phyloP scores from a whole-genome alignment of 257 asterid genomes.

The Nemophila menziesii region DNA sequence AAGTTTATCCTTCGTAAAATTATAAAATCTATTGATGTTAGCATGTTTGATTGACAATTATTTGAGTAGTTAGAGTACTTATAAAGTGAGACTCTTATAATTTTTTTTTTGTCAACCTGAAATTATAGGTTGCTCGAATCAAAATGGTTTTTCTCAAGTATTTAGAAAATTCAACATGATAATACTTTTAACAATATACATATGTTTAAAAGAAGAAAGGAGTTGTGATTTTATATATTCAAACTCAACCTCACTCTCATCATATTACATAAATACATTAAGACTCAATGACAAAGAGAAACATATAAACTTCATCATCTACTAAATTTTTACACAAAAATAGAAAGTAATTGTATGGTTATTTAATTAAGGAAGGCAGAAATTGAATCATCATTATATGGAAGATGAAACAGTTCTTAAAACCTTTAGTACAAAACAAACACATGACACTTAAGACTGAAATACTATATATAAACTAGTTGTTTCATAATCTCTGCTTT shows the following conservation, averaged over 20 bases:
- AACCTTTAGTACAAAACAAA: not conserved
- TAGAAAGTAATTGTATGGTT: not conserved
- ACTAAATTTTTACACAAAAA: conserved; percentile 1
- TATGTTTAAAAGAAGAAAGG: conserved; percentile 6
- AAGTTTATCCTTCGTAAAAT: too few relatives aligned
- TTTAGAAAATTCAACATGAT: too few relatives aligned
- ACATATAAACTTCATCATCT: not conserved
- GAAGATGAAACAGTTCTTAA: not conserved
- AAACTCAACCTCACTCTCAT: conserved; percentile 1
- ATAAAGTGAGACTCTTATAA: too few relatives aligned
- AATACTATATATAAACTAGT: too few relatives aligned
- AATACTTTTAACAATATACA: too few relatives aligned
- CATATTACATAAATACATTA: not conserved
- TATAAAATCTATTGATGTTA: too few relatives aligned
- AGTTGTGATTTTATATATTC: conserved; percentile 4
- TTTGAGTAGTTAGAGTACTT: too few relatives aligned
- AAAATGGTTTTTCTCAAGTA: too few relatives aligned
- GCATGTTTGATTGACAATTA: too few relatives aligned
- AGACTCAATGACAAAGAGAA: conserved; percentile 2
- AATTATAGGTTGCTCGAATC: too few relatives aligned
- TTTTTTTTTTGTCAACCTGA: too few relatives aligned
- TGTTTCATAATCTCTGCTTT: conserved; percentile 16
- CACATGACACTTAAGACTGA: not conserved
- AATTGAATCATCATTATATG: not conserved
- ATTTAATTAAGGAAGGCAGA: conserved; percentile 3